phyloP scores from a whole-genome alignment of 2,329 filamentous ascomycete species.

The Paraconiothyrium brasiliense region DNA sequence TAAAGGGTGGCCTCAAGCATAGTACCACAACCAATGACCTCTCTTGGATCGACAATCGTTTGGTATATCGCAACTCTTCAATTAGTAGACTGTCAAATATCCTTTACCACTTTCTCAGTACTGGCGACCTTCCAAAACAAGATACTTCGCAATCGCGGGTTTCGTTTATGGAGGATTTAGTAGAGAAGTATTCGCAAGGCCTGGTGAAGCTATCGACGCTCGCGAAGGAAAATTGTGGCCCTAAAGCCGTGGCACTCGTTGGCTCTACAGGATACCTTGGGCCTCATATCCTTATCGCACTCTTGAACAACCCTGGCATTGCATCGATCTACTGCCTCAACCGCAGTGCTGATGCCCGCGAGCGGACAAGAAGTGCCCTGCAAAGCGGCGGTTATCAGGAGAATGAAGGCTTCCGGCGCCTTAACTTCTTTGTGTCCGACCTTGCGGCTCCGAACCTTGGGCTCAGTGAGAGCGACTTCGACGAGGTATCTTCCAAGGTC shows the following conservation, averaged over 20 bases:
- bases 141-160: background rate
- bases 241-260: constrained; percentile 17
- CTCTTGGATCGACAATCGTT: constrained; percentile 17
- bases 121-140: constrained; percentile 4
- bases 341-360: constrained; percentile 16
- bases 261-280: constrained; percentile 30
- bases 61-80: constrained; percentile 16
- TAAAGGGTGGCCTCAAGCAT: constrained; percentile 9
- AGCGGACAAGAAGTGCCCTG: constrained; percentile 10
- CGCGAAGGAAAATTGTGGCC: background rate
- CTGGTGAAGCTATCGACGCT: background rate
- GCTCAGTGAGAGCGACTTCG: constrained; percentile 35
- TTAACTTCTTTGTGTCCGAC: background rate
- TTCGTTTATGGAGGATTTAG: constrained; percentile 14
- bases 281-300: constrained; percentile 19
- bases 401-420: background rate
- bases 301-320: constrained; percentile 18
- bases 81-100: constrained; percentile 10
- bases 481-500: constrained; percentile 29
- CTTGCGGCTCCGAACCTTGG: constrained; percentile 43
- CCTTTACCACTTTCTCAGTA: constrained; percentile 21
- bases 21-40: constrained; percentile 2
- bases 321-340: constrained; percentile 29
- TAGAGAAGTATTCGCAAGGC: constrained; percentile 15
- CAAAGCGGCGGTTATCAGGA: background rate